A percentile compares a stretch with the other conserved stretches of the same genome.
Evolutionary conservation across 176 grass and related monocot species (phyloP).

Genomic region (Carex scoparia): DNA sequence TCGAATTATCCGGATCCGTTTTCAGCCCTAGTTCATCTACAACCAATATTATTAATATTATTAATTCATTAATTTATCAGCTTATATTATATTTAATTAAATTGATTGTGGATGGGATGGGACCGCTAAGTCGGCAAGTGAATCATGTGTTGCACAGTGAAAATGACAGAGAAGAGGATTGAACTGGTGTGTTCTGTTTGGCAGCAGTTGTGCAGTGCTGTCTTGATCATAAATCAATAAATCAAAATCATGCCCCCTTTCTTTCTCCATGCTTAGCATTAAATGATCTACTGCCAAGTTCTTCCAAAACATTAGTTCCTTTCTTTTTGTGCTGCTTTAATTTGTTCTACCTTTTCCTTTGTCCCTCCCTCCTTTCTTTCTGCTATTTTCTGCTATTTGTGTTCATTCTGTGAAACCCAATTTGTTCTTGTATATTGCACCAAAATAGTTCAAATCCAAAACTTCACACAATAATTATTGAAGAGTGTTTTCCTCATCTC

Average conservation of each 20-base stretch:
- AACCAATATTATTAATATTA: background rate
- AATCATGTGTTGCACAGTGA: background rate
- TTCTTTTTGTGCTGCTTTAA: background rate
- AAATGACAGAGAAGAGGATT: background rate
- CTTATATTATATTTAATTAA: background rate
- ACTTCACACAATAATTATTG: too few species aligned
- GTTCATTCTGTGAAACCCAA: too few species aligned
- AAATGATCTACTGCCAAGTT: background rate
- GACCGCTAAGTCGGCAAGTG: background rate
- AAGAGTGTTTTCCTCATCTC: too few species aligned
- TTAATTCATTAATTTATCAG: background rate
- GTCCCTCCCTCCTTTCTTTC: background rate
- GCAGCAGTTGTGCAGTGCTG: background rate
- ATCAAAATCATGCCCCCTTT: background rate
- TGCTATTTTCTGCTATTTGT: background rate
- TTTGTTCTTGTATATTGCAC: too few species aligned
- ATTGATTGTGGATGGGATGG: background rate
- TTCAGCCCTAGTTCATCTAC: too few species aligned
- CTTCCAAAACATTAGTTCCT: background rate
- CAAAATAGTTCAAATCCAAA: too few species aligned
- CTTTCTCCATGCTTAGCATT: slow-evolving; percentile 4
- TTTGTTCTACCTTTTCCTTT: background rate
- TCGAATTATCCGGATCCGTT: too few species aligned
- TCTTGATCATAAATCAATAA: too few species aligned
- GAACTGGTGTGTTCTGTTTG: background rate